phyloP scores from a whole-genome alignment of 1,139 yeast genomes.

The Debaryomyces subglobosus region DNA sequence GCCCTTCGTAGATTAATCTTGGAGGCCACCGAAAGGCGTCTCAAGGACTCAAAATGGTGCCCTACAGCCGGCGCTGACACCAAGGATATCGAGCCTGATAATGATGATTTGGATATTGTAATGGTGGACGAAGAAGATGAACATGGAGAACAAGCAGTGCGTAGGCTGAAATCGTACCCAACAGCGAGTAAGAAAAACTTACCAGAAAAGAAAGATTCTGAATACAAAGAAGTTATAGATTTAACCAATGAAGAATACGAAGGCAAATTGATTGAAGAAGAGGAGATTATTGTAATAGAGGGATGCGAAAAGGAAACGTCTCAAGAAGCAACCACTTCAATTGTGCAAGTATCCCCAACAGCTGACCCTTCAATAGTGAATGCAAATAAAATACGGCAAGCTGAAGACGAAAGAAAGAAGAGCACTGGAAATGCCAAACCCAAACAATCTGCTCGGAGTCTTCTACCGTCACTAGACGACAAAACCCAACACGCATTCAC shows the following conservation, averaged over 20 bases:
- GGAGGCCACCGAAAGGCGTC: slow-evolving; percentile 70
- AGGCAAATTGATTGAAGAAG: slow-evolving; percentile 11
- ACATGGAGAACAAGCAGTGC: background rate
- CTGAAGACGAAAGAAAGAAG: background rate
- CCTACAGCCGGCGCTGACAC: slow-evolving; percentile 16
- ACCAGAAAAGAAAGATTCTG: slow-evolving; percentile 11
- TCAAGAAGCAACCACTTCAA: background rate
- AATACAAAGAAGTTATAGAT: slow-evolving; percentile 28
- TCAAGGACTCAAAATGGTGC: slow-evolving; percentile 63
- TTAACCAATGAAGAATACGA: slow-evolving; percentile 25
- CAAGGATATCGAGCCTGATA: slow-evolving; percentile 17
- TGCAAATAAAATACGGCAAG: background rate
- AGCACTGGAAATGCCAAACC: slow-evolving; percentile 2
- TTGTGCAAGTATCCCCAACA: slow-evolving; percentile 2
- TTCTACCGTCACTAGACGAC: slow-evolving; percentile 15
- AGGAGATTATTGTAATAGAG: slow-evolving; percentile 28
- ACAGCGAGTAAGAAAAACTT: slow-evolving; percentile 3
- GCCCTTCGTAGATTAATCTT: slow-evolving; percentile 54
- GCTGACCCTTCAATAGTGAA: background rate
- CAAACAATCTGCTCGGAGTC: slow-evolving; percentile 16
- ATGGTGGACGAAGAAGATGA: slow-evolving; percentile 16
- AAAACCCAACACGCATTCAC: slow-evolving; percentile 13
- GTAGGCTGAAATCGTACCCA: background rate
- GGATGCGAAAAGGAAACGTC: slow-evolving; percentile 20
- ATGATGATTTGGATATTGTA: slow-evolving; percentile 37